Conservation (phyloP, 1,284 basidiomycete species). For the Tilletia walkeri region DNA sequence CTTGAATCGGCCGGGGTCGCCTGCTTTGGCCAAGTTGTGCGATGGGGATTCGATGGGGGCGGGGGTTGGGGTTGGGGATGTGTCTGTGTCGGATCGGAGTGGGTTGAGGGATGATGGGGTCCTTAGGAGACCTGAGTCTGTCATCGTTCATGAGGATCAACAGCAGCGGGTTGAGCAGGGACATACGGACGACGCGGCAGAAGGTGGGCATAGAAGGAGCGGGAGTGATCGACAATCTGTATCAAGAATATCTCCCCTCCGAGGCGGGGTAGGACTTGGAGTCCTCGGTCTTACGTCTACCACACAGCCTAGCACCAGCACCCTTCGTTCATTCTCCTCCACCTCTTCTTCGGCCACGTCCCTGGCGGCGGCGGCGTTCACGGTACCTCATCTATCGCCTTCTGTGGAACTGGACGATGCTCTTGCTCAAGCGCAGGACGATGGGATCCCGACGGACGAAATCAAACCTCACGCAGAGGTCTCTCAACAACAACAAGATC, state of each 20-base stretch:
- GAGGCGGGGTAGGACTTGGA: too few species aligned
- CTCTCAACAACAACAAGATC: not conserved
- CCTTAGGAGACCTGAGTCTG: not conserved
- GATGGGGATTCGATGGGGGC: too few species aligned
- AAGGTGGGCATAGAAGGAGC: not conserved
- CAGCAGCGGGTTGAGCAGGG: not conserved
- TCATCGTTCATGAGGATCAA: not conserved
- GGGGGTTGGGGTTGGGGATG: too few species aligned
- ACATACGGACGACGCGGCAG: too few species aligned
- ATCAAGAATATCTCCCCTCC: too few species aligned
- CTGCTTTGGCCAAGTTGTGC: too few species aligned
- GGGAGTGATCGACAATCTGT: not conserved
- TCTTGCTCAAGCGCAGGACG: conserved; percentile 8
- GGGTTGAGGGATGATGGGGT: conserved; percentile 5
- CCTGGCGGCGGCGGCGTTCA: not conserved
- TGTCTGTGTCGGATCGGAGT: too few species aligned
- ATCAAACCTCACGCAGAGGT: conserved; percentile 2
- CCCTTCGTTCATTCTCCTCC: too few species aligned
- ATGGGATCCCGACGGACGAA: conserved; percentile 4
- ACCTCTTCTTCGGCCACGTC: not conserved
- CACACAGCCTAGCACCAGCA: too few species aligned
- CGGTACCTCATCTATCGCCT: not conserved
- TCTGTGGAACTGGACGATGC: not conserved
- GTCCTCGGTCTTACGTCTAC: too few species aligned
- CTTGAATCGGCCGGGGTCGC: too few species aligned